Base-by-base conservation (phyloP, 2,329 filamentous ascomycete species). In the Cordyceps javanica region DNA sequence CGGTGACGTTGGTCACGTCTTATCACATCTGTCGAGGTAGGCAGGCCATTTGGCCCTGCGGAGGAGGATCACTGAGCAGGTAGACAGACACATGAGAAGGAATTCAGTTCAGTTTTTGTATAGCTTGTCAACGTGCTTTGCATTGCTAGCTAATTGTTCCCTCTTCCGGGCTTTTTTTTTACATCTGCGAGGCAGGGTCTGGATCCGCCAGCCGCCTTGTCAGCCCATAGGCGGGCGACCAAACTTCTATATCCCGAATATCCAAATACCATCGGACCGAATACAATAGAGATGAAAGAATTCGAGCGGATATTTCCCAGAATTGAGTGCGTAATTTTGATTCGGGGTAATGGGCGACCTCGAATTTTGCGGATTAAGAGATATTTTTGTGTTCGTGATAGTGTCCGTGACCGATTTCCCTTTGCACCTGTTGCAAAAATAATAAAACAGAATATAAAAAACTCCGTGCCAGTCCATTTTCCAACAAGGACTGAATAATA, bases 401-500 rank as follows among this genome's bases (percentile, higher is more conserved):
- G 38, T 44, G 34, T 58, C 46, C 44, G 30, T 41, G 50, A 55
- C 38, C 16, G 32, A 30, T 25, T 49, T 9, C 26, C 34, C 55
- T 39, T 59, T 34, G 34, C 19, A 50, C 28, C 55, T 36, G 45
- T 36, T 32, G 55, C 34, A 45, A 50, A 38, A 49, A 46, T 45
- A 28, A 46, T 14, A 6, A 1, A 2, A 44, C 16, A 32, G 1
- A 2, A 44, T 25, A 32, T 38, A 10, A 50, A 32, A 42, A 57
- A 42, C 56, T 46, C 38, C 51, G n/a, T 51, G 48, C 51, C n/a
- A 45, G 36, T 42, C 55, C 59, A n/a, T 41, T 57, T 58, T 58
- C 53, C 59, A 57, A 59, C 57, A 57, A 41, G 59, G 58, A 44
- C 44, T 56, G 42, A 56, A 45, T 30, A 59, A 28, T 38, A 41